Percentiles rank a stretch among this genome's conserved stretches.
Conservation (phyloP, 2,329 filamentous ascomycete genomes). For the Gaeumannomyces tritici region DNA sequence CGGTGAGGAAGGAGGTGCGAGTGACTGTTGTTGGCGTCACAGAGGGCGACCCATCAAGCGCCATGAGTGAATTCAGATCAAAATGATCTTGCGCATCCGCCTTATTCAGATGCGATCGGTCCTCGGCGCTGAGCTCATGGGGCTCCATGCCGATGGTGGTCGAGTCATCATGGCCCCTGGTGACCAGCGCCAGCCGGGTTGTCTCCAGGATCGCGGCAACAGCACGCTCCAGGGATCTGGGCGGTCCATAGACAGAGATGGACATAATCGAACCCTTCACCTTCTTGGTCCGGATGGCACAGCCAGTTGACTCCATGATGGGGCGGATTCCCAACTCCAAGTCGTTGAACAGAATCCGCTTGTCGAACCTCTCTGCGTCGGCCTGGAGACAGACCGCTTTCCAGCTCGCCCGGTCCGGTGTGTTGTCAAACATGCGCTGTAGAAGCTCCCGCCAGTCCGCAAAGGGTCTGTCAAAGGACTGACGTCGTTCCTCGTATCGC, state of each 20-base stretch:
- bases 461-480: slow-evolving; percentile 16
- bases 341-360: not conserved
- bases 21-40: not conserved
- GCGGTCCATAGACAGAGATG: slow-evolving; percentile 8
- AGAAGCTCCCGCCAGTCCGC: slow-evolving; percentile 31
- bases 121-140: not conserved
- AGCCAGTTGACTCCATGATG: not conserved
- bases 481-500: slow-evolving; percentile 23
- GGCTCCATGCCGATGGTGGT: not conserved
- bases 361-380: not conserved
- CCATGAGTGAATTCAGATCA: not conserved
- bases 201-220: not conserved
- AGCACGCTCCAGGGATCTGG: not conserved
- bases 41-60: slow-evolving; percentile 4
- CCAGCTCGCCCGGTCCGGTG: slow-evolving; percentile 9
- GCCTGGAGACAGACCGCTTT: slow-evolving; percentile 1
- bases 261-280: slow-evolving; percentile 14
- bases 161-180: not conserved
- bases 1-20: not conserved
- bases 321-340: not conserved
- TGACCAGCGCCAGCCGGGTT: not conserved
- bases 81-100: not conserved
- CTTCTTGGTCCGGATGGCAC: not conserved
- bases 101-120: not conserved
- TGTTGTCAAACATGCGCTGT: slow-evolving; percentile 25